Evolutionary conservation across 2,329 filamentous ascomycete species (phyloP).

Genomic region (Pseudogymnoascus sp.): DNA sequence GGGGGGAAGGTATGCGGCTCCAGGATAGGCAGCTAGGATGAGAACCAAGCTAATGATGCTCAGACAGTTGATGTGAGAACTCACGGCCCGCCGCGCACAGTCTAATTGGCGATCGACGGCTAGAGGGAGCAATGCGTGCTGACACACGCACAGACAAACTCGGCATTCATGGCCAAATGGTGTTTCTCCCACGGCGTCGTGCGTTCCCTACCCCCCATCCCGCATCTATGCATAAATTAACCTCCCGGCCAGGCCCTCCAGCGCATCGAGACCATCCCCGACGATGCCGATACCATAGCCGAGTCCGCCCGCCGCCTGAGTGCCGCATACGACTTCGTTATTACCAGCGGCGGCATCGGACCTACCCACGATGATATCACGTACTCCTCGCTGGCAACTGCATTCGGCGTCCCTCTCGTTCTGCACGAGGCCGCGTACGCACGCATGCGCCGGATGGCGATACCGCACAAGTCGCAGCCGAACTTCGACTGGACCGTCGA

Average conservation of each 20-base stretch:
- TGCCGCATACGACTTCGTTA: slow-evolving; percentile 82
- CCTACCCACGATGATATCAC: slow-evolving; percentile 98
- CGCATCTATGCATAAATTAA: slow-evolving; percentile 53
- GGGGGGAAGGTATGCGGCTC: slow-evolving; percentile 60
- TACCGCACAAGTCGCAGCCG: slow-evolving; percentile 62
- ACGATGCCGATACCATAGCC: slow-evolving; percentile 83
- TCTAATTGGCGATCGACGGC: slow-evolving; percentile 20
- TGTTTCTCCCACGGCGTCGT: slow-evolving; percentile 57
- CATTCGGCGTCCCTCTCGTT: slow-evolving; percentile 68
- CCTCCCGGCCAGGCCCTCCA: slow-evolving; percentile 53
- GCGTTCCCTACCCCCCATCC: slow-evolving; percentile 39
- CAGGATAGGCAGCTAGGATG: neutral
- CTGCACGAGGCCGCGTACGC: slow-evolving; percentile 70
- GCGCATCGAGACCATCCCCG: slow-evolving; percentile 84
- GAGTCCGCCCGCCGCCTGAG: slow-evolving; percentile 86
- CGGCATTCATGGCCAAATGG: slow-evolving; percentile 56
- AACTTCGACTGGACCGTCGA: slow-evolving; percentile 80
- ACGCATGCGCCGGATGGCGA: slow-evolving; percentile 77
- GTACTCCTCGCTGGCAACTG: slow-evolving; percentile 87
- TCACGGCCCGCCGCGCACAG: neutral
- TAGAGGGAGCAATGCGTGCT: neutral
- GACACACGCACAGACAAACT: slow-evolving; percentile 47
- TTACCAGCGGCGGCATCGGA: slow-evolving; percentile 91
- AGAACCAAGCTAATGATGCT: neutral
- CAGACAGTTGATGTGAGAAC: slow-evolving; percentile 3